A percentile compares a stretch with the other conserved stretches of the same genome.
phyloP scores from a whole-genome alignment of 73 alveolate species.

The Paramecium biaurelia region DNA sequence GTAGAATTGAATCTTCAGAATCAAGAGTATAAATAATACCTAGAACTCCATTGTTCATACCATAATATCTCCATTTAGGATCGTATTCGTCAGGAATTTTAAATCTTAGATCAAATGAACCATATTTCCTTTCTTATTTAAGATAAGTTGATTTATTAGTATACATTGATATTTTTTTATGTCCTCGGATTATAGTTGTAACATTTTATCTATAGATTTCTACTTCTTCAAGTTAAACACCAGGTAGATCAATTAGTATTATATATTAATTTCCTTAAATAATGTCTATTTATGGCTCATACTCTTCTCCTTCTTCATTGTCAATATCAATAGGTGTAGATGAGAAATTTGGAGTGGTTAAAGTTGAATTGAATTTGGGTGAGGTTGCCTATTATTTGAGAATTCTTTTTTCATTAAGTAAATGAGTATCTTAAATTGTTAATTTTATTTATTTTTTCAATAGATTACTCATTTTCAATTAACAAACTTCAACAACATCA shows the following conservation, averaged over 20 bases:
- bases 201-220: slow-evolving; percentile 42
- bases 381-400: background rate
- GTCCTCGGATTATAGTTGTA: background rate
- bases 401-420: slow-evolving; percentile 8
- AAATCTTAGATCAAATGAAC: slow-evolving; percentile 18
- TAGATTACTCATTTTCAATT: background rate
- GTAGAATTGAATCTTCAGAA: background rate
- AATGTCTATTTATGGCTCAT: background rate
- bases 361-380: background rate
- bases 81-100: slow-evolving; percentile 42
- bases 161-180: background rate
- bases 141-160: background rate
- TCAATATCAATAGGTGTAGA: background rate
- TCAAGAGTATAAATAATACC: slow-evolving; percentile 8
- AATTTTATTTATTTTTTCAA: background rate
- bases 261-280: background rate
- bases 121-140: background rate
- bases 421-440: background rate
- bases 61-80: slow-evolving; percentile 27
- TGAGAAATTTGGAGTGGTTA: background rate
- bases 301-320: background rate
- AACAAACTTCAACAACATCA: background rate
- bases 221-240: background rate
- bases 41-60: slow-evolving; percentile 39
- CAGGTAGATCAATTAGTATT: slow-evolving; percentile 17